Evolutionary conservation across 2,329 filamentous ascomycete genomes (phyloP).

Genomic region (Paracorniculantispora psalliotae): DNA sequence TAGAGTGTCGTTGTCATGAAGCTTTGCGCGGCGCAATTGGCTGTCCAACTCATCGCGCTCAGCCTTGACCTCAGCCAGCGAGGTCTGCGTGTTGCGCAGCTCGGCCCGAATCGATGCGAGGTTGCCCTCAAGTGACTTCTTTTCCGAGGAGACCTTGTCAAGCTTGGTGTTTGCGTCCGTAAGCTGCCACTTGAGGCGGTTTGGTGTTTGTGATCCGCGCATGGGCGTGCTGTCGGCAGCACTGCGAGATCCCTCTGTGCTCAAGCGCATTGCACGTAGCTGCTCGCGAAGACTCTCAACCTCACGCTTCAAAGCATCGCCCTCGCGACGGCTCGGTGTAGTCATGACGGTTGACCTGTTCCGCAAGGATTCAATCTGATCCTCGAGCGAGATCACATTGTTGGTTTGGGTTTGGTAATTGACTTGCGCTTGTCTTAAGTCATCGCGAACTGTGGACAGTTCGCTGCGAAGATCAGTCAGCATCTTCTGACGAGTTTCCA

Average conservation of each 20-base stretch:
- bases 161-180: slow-evolving; percentile 55
- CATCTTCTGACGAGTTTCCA: slow-evolving; percentile 61
- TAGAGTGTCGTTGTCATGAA: slow-evolving; percentile 54
- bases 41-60: slow-evolving; percentile 63
- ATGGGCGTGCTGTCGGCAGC: slow-evolving; percentile 22
- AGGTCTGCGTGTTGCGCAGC: slow-evolving; percentile 52
- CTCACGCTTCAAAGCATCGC: slow-evolving; percentile 22
- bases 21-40: slow-evolving; percentile 51
- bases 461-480: slow-evolving; percentile 63
- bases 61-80: slow-evolving; percentile 53
- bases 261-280: slow-evolving; percentile 30
- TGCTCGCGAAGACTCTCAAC: slow-evolving; percentile 31
- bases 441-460: slow-evolving; percentile 60
- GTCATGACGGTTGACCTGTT: not conserved
- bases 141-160: slow-evolving; percentile 53
- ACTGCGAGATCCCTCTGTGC: slow-evolving; percentile 23
- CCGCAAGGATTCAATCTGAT: slow-evolving; percentile 56
- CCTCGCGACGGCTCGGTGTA: slow-evolving; percentile 20
- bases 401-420: slow-evolving; percentile 58
- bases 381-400: slow-evolving; percentile 64
- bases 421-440: slow-evolving; percentile 62
- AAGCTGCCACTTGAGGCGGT: slow-evolving; percentile 51
- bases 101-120: slow-evolving; percentile 56
- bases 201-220: slow-evolving; percentile 38
- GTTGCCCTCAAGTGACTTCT: slow-evolving; percentile 59